Evolutionary conservation across 2,329 filamentous ascomycete genomes (phyloP).

Genomic region (Tolypocladium inflatum): DNA sequence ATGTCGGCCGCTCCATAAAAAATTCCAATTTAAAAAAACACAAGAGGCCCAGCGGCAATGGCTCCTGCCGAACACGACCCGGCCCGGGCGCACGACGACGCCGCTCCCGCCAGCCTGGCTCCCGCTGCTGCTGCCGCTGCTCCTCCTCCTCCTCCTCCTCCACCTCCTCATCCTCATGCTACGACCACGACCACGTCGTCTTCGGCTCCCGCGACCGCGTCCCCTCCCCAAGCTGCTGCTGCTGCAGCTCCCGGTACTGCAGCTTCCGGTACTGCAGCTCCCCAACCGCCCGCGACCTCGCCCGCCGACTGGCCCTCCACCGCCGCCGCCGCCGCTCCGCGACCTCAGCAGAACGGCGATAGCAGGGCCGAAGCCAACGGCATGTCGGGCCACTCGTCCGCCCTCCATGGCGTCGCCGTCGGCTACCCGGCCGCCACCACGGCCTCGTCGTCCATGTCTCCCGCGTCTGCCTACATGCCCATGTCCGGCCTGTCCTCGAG

Average conservation of each 20-base stretch:
- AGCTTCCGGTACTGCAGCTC: not conserved
- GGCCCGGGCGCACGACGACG: slow-evolving; percentile 18
- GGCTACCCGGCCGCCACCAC: slow-evolving; percentile 13
- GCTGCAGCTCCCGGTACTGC: not conserved
- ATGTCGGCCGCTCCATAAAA: slow-evolving; percentile 27
- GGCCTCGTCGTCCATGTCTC: slow-evolving; percentile 10
- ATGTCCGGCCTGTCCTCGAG: slow-evolving; percentile 11
- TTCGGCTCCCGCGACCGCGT: not conserved
- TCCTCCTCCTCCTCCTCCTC: slow-evolving; percentile 9
- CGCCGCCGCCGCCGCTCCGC: slow-evolving; percentile 7
- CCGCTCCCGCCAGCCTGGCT: slow-evolving; percentile 15
- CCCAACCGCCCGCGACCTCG: not conserved
- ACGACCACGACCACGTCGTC: not conserved
- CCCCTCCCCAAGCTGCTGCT: not conserved
- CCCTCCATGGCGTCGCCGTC: slow-evolving; percentile 15
- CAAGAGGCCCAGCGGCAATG: slow-evolving; percentile 8
- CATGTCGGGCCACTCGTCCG: slow-evolving; percentile 21
- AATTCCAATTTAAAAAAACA: slow-evolving; percentile 22
- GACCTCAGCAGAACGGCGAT: slow-evolving; percentile 21
- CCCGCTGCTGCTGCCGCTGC: slow-evolving; percentile 11
- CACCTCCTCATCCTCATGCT: slow-evolving; percentile 1
- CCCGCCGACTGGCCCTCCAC: slow-evolving; percentile 6
- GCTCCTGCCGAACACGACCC: slow-evolving; percentile 16
- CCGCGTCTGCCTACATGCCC: slow-evolving; percentile 13
- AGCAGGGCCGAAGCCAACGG: slow-evolving; percentile 17